Evolutionary conservation across 495 filamentous ascomycete species (phyloP), one percentile per base, ranked within the genome.

Genomic region (Penicillium nucicola): DNA sequence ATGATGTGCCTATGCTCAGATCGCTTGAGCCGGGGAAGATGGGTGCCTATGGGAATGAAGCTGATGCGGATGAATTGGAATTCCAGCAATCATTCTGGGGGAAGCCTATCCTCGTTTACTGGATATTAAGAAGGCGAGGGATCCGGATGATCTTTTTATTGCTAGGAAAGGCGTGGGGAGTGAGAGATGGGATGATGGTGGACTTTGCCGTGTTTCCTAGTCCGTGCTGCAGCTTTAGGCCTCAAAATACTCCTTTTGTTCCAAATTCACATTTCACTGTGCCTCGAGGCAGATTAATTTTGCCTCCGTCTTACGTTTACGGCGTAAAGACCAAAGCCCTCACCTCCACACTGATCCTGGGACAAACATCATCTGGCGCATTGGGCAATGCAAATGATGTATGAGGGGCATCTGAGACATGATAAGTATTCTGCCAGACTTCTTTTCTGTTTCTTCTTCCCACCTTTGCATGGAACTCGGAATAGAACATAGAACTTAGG

Each of bases 311-410:
- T 49, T 49, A 36, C 36, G 7, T 35, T 30, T 23, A 34, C 14
- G 32, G 35, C 38, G 55, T 42, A 45, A 59, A 59, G 4, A 60
- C 53, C 10, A 60, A 40, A 30, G 57, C 57, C 23, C 57, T 57
- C 7, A 57, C 54, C 33, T 60, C 57, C 17, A 57, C 45, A 39
- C 57, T 60, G 2, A 52, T 28, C 42, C 57, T 51, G 19, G 48
- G 41, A 33, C 15, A 13, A 17, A 39, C 10, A 35, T 30, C 43
- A 1, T 19, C 13, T 3, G 42, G 42, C 5, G 32, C 14, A 48
- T 57, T 19, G 5, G 23, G 14, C 20, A 32, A 15, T 5, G 23
- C 23, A 30, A 61, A 61, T 25, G 57, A 57, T 11, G 50, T 54
- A 38, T 60, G 57, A 17, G 57, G 53, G 25, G 42, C 19, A 55